Conservation (phyloP, 2,329 filamentous ascomycete species). For the Allantophomopsis cytisporea region DNA sequence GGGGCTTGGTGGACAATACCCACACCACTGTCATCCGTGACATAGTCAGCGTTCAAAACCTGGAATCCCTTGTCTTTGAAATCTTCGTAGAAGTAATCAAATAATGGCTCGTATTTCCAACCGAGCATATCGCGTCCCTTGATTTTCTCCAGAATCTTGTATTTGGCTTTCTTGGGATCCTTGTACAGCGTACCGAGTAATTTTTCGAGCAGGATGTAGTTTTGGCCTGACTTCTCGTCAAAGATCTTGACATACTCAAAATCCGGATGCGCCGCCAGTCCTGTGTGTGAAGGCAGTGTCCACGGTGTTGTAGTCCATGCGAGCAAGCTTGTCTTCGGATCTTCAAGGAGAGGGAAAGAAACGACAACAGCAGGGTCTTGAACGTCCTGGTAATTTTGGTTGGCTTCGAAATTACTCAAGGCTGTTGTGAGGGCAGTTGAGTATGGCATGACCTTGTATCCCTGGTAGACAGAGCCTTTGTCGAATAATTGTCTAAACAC, state of each 20-base stretch:
- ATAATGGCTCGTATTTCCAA: constrained; percentile 81
- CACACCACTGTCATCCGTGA: constrained; percentile 80
- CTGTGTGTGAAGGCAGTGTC: constrained; percentile 74
- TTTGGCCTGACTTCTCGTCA: constrained; percentile 69
- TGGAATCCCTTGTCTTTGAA: constrained; percentile 78
- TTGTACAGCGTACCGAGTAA: constrained; percentile 79
- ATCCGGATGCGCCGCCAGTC: constrained; percentile 64
- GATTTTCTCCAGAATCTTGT: constrained; percentile 65
- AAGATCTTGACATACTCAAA: constrained; percentile 81
- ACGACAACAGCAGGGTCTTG: constrained; percentile 85
- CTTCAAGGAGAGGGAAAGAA: constrained; percentile 69
- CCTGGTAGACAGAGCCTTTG: constrained; percentile 80
- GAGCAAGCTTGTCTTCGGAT: constrained; percentile 61
- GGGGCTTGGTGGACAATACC: constrained; percentile 91
- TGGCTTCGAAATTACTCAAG: constrained; percentile 85
- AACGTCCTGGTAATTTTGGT: constrained; percentile 89
- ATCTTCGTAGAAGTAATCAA: constrained; percentile 79
- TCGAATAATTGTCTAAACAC: constrained; percentile 89
- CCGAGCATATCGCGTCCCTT: constrained; percentile 76
- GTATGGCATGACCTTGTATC: constrained; percentile 88
- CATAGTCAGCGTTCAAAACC: constrained; percentile 73
- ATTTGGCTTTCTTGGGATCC: constrained; percentile 91
- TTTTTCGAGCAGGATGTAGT: constrained; percentile 76
- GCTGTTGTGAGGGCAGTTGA: constrained; percentile 83
- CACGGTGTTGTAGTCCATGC: constrained; percentile 91